Evolutionary conservation across 768 basidiomycete species (phyloP).

Genomic region (Russula ochroleuca): DNA sequence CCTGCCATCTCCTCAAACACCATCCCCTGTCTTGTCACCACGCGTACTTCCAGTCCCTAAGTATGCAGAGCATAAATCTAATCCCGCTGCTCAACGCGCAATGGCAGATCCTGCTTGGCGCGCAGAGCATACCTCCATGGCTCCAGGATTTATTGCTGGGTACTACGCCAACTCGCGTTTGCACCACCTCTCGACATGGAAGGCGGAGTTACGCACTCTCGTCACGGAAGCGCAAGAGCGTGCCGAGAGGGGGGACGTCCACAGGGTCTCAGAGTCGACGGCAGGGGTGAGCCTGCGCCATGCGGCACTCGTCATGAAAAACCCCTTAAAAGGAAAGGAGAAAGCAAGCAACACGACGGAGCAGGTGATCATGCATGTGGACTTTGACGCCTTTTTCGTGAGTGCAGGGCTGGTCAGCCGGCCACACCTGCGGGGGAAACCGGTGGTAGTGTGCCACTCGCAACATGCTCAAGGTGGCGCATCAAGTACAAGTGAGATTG

Average conservation of each 20-base stretch:
- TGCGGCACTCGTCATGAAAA: slow-evolving; percentile 45
- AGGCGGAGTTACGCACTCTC: slow-evolving; percentile 77
- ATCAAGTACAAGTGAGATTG: slow-evolving; percentile 90
- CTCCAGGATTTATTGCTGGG: slow-evolving; percentile 81
- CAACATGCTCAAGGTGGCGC: slow-evolving; percentile 67
- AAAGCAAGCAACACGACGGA: slow-evolving; percentile 49
- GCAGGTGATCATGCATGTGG: slow-evolving; percentile 83
- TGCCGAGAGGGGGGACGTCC: slow-evolving; percentile 43
- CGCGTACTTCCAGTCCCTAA: slow-evolving; percentile 48
- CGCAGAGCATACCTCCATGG: slow-evolving; percentile 78
- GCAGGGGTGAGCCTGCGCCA: slow-evolving; percentile 34
- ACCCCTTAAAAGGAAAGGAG: slow-evolving; percentile 56
- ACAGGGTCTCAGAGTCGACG: slow-evolving; percentile 27
- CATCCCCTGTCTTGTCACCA: slow-evolving; percentile 42
- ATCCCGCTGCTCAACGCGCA: slow-evolving; percentile 66
- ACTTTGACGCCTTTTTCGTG: slow-evolving; percentile 97
- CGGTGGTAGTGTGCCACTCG: slow-evolving; percentile 94
- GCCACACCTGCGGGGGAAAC: slow-evolving; percentile 80
- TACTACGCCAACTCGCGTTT: slow-evolving; percentile 72
- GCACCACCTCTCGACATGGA: slow-evolving; percentile 92
- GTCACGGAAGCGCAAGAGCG: slow-evolving; percentile 76
- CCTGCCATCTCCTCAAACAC: slow-evolving; percentile 36
- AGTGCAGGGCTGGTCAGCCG: slow-evolving; percentile 79
- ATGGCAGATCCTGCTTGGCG: slow-evolving; percentile 88
- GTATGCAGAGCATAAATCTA: slow-evolving; percentile 68